Base-by-base conservation (phyloP, 1,284 basidiomycete genomes). In the Fomitiporia mediterranea region DNA sequence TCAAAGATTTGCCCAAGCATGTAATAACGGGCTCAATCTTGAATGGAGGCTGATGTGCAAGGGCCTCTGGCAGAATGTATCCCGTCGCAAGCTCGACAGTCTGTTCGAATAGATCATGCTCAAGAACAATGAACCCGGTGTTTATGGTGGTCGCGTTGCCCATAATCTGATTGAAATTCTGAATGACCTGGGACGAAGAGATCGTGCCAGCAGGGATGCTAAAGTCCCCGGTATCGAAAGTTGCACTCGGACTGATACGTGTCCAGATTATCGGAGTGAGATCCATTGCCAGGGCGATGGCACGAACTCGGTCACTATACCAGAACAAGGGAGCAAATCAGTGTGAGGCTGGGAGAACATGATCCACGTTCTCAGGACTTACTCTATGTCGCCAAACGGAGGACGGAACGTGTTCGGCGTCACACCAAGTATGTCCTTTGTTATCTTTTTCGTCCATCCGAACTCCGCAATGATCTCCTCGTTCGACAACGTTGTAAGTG, bases 391-490 rank as follows among this genome's bases (percentile, higher is more conserved):
- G 60, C 84, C 84, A 61, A 71, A 86, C 13, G 84, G 83, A 25
- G 84, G 84, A 37, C 85, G 72, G 79, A 83, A 82, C 69, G 74
- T 79, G 56, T 76, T 77, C 11, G 85, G 85, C 1, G 82, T 84
- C 9, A 88, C 82, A 57, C 89, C 89, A 39, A 84, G 70, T 30
- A 85, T 77, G 67, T 91, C 88, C 66, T 84, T 83, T 71, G 94
- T 94, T 59, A 87, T 76, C 73, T 94, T 85, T 73, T 81, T 89
- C 30, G 86, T 82, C 91, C 91, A 94, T 6, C 86, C 91, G 47
- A 96, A 77, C 71, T 94, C 91, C 51, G 91, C 91, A 51, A 95
- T 91, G 64, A 94, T 85, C 68, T 91, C 70, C 59, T 93, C 89
- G 68, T 87, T 94, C 55, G 85, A 77, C 59, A 89, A 72, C 2